A percentile compares a stretch with the other conserved stretches of the same genome.
phyloP scores from a whole-genome alignment of 805 yeast species.

The Candida taoyuanica region DNA sequence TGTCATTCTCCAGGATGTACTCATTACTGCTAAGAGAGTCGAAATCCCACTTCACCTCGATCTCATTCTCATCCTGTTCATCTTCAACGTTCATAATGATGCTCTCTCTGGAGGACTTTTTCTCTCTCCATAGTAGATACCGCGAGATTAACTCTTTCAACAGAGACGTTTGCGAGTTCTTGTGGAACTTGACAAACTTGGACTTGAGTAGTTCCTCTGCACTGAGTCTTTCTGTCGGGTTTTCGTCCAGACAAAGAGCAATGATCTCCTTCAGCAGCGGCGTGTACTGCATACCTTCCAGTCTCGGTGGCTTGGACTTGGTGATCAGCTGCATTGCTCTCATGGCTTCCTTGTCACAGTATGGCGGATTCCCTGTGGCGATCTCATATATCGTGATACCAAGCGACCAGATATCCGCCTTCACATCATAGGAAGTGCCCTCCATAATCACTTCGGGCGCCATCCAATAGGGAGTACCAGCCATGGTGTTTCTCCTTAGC shows the following conservation, averaged over 20 bases:
- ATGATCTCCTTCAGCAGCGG: constrained; percentile 76
- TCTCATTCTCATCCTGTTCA: constrained; percentile 35
- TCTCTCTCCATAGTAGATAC: constrained; percentile 74
- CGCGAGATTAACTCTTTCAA: constrained; percentile 73
- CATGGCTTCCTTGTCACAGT: constrained; percentile 89
- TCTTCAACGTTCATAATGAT: constrained; percentile 37
- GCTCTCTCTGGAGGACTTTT: constrained; percentile 49
- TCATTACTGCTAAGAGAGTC: constrained; percentile 75
- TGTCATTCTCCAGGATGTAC: constrained; percentile 67
- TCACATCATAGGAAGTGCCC: constrained; percentile 80
- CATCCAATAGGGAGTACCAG: constrained; percentile 98
- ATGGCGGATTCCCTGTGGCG: constrained; percentile 97
- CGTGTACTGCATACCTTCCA: constrained; percentile 86
- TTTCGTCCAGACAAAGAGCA: constrained; percentile 90
- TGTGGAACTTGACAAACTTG: constrained; percentile 63
- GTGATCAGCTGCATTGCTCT: constrained; percentile 94
- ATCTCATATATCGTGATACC: constrained; percentile 94
- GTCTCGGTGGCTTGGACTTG: constrained; percentile 87
- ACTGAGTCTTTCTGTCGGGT: constrained; percentile 78
- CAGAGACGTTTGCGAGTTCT: constrained; percentile 51
- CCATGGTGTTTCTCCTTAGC: constrained; percentile 86
- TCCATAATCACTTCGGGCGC: constrained; percentile 97
- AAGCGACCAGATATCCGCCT: constrained; percentile 96
- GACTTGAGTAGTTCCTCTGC: constrained; percentile 82
- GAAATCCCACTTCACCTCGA: constrained; percentile 80